Percentiles rank a stretch among this genome's conserved stretches.
phyloP scores from a whole-genome alignment of 176 grass and related monocot genomes.

The Eragrostis nindensis region DNA sequence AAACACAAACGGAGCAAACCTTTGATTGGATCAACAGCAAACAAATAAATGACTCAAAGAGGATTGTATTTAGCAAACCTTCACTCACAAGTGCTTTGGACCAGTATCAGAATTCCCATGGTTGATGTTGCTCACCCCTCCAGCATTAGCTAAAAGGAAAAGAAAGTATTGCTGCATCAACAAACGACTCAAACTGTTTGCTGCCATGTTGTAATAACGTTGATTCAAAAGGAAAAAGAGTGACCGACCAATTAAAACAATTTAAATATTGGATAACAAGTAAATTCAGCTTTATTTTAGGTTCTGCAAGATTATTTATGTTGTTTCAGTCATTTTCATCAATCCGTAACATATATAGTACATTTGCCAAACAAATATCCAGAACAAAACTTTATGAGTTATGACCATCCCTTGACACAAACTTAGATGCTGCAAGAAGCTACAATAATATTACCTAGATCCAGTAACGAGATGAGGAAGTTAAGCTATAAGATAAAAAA shows the following conservation, averaged over 20 bases:
- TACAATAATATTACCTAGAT: neutral
- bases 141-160: constrained; percentile 52
- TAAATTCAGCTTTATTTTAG: neutral
- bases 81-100: constrained; percentile 72
- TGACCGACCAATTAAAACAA: neutral
- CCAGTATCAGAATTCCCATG: constrained; percentile 51
- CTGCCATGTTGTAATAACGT: constrained; percentile 18
- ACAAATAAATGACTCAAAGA: neutral
- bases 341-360: neutral
- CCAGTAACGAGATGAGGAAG: neutral
- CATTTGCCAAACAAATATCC: neutral
- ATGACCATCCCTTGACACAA: neutral
- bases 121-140: constrained; percentile 52
- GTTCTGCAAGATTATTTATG: neutral
- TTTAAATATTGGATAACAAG: constrained; percentile 10
- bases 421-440: neutral
- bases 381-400: neutral
- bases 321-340: neutral
- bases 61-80: constrained; percentile 46
- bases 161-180: constrained; percentile 4
- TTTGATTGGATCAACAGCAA: neutral
- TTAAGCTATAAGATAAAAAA: neutral
- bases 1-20: neutral
- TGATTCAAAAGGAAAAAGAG: neutral
- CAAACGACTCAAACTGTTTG: neutral